A percentile compares a stretch with the other conserved stretches of the same genome.
These are phyloP conservation scores for Starmerella vaccinii DNA, from an alignment of 805 yeast genomes.

Conservation along the genomic window DNA sequence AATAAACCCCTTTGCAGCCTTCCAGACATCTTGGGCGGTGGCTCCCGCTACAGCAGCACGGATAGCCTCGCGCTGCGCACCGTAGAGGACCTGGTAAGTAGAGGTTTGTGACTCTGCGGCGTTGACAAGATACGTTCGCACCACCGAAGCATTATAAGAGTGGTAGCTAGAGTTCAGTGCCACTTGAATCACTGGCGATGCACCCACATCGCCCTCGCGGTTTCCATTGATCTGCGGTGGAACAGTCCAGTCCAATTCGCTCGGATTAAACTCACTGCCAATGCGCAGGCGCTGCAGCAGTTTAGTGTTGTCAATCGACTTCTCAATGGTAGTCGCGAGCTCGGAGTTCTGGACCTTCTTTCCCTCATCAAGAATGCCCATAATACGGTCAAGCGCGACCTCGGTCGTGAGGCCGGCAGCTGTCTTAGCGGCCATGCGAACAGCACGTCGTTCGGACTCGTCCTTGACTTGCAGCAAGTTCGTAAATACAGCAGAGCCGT, in stretches of 20 bases:
- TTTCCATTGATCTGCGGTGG: conserved; percentile 81
- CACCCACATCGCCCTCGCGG: conserved; percentile 41
- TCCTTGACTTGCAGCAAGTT: conserved; percentile 65
- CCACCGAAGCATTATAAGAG: conserved; percentile 78
- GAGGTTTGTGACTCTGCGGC: conserved; percentile 70
- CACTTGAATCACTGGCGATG: conserved; percentile 70
- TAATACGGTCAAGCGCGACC: conserved; percentile 77
- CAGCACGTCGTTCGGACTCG: conserved; percentile 55
- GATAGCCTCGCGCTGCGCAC: conserved; percentile 58
- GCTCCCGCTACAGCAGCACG: conserved; percentile 56
- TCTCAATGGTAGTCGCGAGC: conserved; percentile 66
- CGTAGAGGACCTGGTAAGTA: conserved; percentile 66
- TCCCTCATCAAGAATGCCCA: conserved; percentile 78
- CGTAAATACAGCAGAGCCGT: conserved; percentile 45
- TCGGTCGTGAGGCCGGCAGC: conserved; percentile 66
- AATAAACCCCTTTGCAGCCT: conserved; percentile 50
- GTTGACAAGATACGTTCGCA: conserved; percentile 80
- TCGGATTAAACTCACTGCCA: conserved; percentile 63
- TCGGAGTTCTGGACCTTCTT: conserved; percentile 59
- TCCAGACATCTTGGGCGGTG: conserved; percentile 56
- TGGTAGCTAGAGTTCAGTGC: conserved; percentile 80
- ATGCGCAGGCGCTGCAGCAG: conserved; percentile 51
- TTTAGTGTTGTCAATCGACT: conserved; percentile 67
- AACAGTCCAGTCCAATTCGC: conserved; percentile 83
- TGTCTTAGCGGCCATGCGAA: conserved; percentile 64